Conservation (phyloP, 2,329 filamentous ascomycete species). For the Trichoderma sp. region DNA sequence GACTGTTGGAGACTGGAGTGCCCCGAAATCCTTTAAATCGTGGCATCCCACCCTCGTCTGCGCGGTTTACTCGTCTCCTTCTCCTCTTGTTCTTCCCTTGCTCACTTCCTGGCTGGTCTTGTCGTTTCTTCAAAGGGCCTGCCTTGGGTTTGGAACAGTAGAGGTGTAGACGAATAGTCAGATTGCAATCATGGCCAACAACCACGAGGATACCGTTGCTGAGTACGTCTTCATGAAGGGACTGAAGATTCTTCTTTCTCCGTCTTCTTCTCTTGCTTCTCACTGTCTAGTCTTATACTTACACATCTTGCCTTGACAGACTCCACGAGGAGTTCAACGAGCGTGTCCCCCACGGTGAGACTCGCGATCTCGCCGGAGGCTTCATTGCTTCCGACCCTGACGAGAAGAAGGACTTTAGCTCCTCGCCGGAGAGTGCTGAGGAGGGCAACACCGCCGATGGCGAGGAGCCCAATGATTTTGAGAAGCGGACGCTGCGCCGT, state of each 20-base stretch:
- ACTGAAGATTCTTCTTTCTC: not conserved
- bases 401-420: slow-evolving; percentile 17
- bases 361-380: slow-evolving; percentile 14
- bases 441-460: slow-evolving; percentile 41
- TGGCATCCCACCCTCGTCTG: not conserved
- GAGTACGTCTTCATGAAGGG: slow-evolving; percentile 8
- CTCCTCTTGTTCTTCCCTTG: not conserved
- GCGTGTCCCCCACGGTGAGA: slow-evolving; percentile 9
- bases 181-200: slow-evolving; percentile 19
- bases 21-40: slow-evolving; percentile 17
- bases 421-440: slow-evolving; percentile 27
- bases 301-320: not conserved
- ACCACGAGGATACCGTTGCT: slow-evolving; percentile 20
- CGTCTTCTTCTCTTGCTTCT: not conserved
- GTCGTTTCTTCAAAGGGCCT: not conserved
- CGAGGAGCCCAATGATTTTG: slow-evolving; percentile 52
- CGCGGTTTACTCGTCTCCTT: not conserved
- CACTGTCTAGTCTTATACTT: not conserved
- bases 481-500: slow-evolving; percentile 50
- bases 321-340: slow-evolving; percentile 20
- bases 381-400: slow-evolving; percentile 16
- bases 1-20: not conserved
- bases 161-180: slow-evolving; percentile 1
- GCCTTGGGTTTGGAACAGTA: slow-evolving; percentile 8
- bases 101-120: slow-evolving; percentile 2